These are phyloP conservation scores for Physcomitrium patens DNA, from an alignment of 225 moss, liverwort and hornwort genomes.

Conservation along the genomic window DNA sequence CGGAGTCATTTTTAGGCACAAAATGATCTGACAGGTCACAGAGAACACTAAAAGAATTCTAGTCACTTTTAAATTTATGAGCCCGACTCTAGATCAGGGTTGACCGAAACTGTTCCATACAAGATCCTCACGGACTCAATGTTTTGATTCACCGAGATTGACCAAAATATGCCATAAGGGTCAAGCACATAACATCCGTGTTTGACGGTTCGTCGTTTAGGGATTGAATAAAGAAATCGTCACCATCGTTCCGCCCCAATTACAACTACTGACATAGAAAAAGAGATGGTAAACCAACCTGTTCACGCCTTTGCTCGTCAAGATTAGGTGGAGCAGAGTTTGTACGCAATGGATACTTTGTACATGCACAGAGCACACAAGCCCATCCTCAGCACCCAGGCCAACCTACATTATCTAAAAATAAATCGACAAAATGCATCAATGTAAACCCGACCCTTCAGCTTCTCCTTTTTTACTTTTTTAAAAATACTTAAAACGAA, in stretches of 20 bases:
- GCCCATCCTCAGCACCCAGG: slow-evolving; percentile 21
- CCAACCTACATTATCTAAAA: neutral
- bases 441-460: neutral
- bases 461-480: no score
- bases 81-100: no score
- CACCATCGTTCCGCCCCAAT: slow-evolving; percentile 7
- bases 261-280: neutral
- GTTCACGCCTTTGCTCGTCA: slow-evolving; percentile 90
- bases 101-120: no score
- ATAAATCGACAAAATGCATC: neutral
- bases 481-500: no score
- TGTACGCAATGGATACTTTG: slow-evolving; percentile 83
- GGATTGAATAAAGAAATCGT: neutral
- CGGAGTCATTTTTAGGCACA: neutral
- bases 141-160: no score
- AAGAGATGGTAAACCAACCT: slow-evolving; percentile 50
- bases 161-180: no score
- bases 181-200: no score
- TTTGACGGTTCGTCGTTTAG: no score
- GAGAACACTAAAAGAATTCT: no score
- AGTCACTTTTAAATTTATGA: no score
- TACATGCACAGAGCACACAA: slow-evolving; percentile 36
- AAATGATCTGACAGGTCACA: no score
- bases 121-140: no score
- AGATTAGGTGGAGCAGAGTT: slow-evolving; percentile 97